Conservation (phyloP, 2,329 filamentous ascomycete species). For the Scedosporium boydii region DNA sequence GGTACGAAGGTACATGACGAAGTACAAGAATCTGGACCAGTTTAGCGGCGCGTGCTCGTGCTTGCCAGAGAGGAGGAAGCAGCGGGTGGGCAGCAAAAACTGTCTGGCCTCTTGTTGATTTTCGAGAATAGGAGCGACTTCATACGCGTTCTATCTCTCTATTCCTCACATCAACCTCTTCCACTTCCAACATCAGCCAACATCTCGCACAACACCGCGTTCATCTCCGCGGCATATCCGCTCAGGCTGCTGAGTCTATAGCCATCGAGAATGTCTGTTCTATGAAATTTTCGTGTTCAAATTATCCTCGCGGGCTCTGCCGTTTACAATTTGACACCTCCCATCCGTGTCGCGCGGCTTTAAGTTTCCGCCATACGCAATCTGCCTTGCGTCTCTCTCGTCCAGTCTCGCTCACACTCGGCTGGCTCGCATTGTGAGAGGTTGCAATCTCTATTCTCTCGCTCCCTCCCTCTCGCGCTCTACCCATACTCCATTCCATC, state of each 20-base stretch:
- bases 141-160: background rate
- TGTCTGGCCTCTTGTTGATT: background rate
- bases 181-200: background rate
- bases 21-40: background rate
- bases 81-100: background rate
- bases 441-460: background rate
- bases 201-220: background rate
- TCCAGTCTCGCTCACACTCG: background rate
- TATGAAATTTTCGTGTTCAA: background rate
- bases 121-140: background rate
- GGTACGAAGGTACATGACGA: too few species aligned
- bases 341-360: background rate
- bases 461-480: background rate
- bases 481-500: background rate
- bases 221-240: background rate
- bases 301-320: background rate
- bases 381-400: background rate
- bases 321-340: background rate
- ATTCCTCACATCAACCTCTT: background rate
- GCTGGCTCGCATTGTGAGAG: background rate
- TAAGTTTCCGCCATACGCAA: constrained; percentile 6
- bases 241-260: background rate
- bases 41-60: background rate
- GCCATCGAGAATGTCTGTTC: background rate
- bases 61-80: background rate